Conservation (phyloP, 306 rosid genomes). For the Medicago ruthenica region DNA sequence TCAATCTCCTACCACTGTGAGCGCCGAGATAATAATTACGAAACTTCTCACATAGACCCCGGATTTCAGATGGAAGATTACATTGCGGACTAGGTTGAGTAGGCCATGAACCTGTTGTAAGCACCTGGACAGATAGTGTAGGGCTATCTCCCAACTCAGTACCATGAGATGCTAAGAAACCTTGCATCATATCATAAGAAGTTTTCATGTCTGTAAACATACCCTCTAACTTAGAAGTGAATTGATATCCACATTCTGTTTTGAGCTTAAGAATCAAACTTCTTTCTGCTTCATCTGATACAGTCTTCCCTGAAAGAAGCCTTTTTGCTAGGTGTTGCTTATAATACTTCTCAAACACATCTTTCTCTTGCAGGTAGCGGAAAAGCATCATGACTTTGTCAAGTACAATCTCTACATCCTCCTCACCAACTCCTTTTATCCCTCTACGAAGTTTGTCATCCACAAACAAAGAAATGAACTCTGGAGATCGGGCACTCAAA, state of each 20-base stretch:
- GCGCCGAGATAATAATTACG: constrained; percentile 58
- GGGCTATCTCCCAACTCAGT: constrained; percentile 54
- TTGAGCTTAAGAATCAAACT: constrained; percentile 67
- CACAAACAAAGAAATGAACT: constrained; percentile 65
- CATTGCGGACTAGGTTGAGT: constrained; percentile 60
- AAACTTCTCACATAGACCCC: constrained; percentile 56
- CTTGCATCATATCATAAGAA: constrained; percentile 56
- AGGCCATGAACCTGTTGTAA: constrained; percentile 71
- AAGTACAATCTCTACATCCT: constrained; percentile 62
- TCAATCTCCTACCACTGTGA: constrained; percentile 62
- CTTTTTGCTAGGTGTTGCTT: constrained; percentile 66
- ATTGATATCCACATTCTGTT: constrained; percentile 66
- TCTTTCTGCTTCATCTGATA: constrained; percentile 64
- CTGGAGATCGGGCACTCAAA: constrained; percentile 64
- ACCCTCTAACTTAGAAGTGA: constrained; percentile 64
- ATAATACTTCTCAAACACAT: constrained; percentile 66
- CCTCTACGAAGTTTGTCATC: constrained; percentile 67
- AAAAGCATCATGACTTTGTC: constrained; percentile 74
- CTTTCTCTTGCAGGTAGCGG: constrained; percentile 66
- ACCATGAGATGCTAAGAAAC: constrained; percentile 50
- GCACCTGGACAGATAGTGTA: constrained; percentile 56
- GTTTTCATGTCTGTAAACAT: constrained; percentile 70
- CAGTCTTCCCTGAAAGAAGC: constrained; percentile 60
- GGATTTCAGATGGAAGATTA: constrained; percentile 58
- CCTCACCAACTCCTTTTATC: constrained; percentile 62